Base-by-base conservation (phyloP, 495 filamentous ascomycete species). In the Mycothermus thermophilus region DNA sequence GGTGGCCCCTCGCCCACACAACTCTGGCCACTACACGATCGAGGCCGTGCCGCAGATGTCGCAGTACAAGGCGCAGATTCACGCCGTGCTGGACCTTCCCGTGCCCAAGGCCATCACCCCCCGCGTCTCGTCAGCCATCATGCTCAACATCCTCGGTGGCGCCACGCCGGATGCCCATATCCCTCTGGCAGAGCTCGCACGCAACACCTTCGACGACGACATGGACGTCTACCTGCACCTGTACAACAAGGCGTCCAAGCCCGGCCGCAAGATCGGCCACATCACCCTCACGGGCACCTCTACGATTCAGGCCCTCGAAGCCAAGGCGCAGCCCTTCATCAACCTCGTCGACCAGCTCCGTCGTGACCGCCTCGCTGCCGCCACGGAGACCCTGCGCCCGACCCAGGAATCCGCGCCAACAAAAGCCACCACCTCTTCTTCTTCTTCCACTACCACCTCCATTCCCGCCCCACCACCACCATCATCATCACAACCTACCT, bases 21-120 rank as follows among this genome's bases (percentile, higher is more conserved):
- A 96, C 59, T 93, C 84, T 1, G 90, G 90, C 10, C 90, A 97
- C 58, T 92, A 90, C 62, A 95, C 84, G 14, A 97, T 97, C 47
- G 90, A 97, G 66, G 83, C 83, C 20, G 86, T 92, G 38, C 72
- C 74, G 0, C 63, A 69, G 27, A 65, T 90, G 40, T 94, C 86
- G 13, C 90, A 97, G 56, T 97, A 81, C 55, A 80, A 90, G 53
- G 76, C 84, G 21, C 90, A 97, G 49, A 70, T 96, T 27, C 72
- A 79, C 27, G 77, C 90, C 10, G 86, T 97, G 41, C 69, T 93
- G 23, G 82, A 81, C 44, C 64, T 83, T 4, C 81, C 80, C 8
- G 71, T 88, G 24, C 71, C 73, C 1, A 50, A 69, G 10, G 63
- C 73, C 46, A 62, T 87, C 33, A 62, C 65, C 9, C 71, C 75